Percentiles rank a stretch among this genome's conserved stretches.
Conservation (phyloP, 2,329 filamentous ascomycete genomes). For the Achaetomium macrosporum region DNA sequence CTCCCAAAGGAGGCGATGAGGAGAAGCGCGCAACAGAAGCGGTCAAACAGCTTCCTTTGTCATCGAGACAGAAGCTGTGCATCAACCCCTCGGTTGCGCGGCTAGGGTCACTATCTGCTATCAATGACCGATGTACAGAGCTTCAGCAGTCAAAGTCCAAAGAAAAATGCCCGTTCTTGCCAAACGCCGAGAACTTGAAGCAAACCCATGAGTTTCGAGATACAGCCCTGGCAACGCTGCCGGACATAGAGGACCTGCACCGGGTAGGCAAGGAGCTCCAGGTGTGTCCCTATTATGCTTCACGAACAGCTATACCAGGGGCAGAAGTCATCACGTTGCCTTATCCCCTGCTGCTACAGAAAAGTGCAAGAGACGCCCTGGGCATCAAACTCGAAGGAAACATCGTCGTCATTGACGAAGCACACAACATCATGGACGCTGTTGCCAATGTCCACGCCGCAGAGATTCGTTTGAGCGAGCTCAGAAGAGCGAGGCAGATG, state of each 20-base stretch:
- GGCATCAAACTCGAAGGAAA: conserved; percentile 81
- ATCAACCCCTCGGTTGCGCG: conserved; percentile 79
- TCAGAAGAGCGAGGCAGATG: conserved; percentile 67
- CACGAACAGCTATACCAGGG: conserved; percentile 70
- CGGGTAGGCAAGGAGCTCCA: conserved; percentile 69
- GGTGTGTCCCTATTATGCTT: conserved; percentile 96
- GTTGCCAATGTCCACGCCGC: conserved; percentile 82
- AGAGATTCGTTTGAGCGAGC: conserved; percentile 65
- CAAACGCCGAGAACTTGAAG: conserved; percentile 67
- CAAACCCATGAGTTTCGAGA: conserved; percentile 79
- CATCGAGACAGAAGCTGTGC: conserved; percentile 80
- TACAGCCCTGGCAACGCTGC: conserved; percentile 72
- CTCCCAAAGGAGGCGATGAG: not conserved
- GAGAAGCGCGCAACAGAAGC: conserved; percentile 40
- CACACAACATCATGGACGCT: conserved; percentile 95
- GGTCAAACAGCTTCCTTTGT: conserved; percentile 76
- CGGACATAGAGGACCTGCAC: conserved; percentile 89
- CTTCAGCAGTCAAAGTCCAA: conserved; percentile 68
- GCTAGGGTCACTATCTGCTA: conserved; percentile 66
- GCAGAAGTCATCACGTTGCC: conserved; percentile 89
- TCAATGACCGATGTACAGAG: conserved; percentile 90
- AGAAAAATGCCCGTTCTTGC: conserved; percentile 69
- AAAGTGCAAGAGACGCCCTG: conserved; percentile 78
- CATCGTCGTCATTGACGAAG: conserved; percentile 93
- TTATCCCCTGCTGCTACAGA: conserved; percentile 84